Evolutionary conservation across 192 early-diverging fungal species (phyloP).

Genomic region (Coemansia sp.): DNA sequence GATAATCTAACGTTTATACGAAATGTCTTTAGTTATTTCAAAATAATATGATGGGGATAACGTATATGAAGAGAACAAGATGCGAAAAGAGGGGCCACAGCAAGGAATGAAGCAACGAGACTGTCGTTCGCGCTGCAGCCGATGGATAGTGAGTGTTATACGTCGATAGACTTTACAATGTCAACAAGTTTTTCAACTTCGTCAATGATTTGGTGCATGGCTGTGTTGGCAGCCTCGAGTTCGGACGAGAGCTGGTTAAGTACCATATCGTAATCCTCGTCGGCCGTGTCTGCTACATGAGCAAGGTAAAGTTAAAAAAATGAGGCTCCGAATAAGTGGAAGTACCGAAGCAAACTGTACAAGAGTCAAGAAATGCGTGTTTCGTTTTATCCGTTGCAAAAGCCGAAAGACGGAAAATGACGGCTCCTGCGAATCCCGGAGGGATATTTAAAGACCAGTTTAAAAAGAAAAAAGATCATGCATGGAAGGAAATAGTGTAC

Average conservation of each 20-base stretch:
- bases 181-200: slow-evolving; percentile 46
- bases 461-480: not conserved
- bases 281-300: slow-evolving; percentile 20
- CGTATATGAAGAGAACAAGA: not conserved
- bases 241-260: slow-evolving; percentile 38
- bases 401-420: not conserved
- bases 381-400: not conserved
- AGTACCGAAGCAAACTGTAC: not conserved
- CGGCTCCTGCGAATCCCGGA: too few relatives aligned
- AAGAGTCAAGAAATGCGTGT: not conserved
- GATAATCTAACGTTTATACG: not conserved
- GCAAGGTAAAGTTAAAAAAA: not conserved
- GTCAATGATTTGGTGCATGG: slow-evolving; percentile 39
- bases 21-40: not conserved
- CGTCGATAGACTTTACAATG: slow-evolving; percentile 44
- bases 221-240: slow-evolving; percentile 32
- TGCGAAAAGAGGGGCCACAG: not conserved
- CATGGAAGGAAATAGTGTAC: not conserved
- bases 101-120: not conserved
- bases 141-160: slow-evolving; percentile 3
- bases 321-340: not conserved
- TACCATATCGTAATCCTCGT: slow-evolving; percentile 29
- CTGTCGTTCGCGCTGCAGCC: not conserved
- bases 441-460: not conserved
- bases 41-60: not conserved